These are phyloP conservation scores for Salix udensis DNA, from an alignment of 345 rosid genomes.

Conservation along the genomic window DNA sequence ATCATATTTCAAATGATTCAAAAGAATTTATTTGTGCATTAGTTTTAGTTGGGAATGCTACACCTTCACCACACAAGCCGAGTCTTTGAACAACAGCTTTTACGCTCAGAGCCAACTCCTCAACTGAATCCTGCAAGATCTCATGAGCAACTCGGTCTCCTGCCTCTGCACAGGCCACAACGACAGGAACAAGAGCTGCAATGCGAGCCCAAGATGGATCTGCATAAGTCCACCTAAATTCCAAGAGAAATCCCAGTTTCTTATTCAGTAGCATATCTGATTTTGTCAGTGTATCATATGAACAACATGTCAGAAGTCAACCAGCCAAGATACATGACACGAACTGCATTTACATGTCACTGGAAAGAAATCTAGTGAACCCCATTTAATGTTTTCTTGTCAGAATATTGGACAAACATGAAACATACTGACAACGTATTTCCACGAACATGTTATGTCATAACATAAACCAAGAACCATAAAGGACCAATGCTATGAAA, in stretches of 20 bases:
- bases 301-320: background rate
- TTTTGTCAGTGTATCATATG: background rate
- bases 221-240: constrained; percentile 64
- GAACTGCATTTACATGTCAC: too few relatives aligned
- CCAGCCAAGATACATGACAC: background rate
- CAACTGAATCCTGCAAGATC: constrained; percentile 51
- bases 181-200: constrained; percentile 69
- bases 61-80: constrained; percentile 61
- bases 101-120: constrained; percentile 66
- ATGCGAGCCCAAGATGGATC: constrained; percentile 88
- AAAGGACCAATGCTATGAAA: background rate
- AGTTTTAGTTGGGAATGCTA: background rate
- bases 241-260: background rate
- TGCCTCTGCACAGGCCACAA: constrained; percentile 70
- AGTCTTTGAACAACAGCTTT: constrained; percentile 74
- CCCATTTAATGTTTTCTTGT: background rate
- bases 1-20: background rate
- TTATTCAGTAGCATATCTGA: background rate
- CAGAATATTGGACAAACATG: background rate
- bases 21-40: background rate
- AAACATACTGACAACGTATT: background rate
- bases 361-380: background rate
- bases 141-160: constrained; percentile 62
- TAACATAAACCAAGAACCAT: background rate
- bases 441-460: background rate